Conservation (phyloP, 768 basidiomycete genomes). For the Leccinellum luteum region DNA sequence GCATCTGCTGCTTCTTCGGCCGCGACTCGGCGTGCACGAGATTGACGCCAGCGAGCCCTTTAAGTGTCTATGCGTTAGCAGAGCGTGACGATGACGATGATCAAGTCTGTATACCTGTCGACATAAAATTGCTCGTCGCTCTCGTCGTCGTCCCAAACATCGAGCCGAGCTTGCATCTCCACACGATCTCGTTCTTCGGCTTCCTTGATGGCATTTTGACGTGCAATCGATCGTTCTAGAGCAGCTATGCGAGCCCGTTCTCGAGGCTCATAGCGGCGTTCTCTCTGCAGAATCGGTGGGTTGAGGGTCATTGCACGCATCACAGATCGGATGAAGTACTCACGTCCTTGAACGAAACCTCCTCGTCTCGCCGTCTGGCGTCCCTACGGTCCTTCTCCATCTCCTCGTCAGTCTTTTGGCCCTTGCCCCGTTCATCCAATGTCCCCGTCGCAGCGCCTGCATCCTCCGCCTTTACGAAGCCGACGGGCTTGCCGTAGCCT, state of each 20-base stretch:
- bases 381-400: slow-evolving; percentile 81
- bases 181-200: slow-evolving; percentile 76
- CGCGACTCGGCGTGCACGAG: slow-evolving; percentile 65
- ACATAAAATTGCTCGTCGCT: slow-evolving; percentile 92
- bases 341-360: slow-evolving; percentile 84
- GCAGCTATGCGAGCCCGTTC: slow-evolving; percentile 80
- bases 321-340: slow-evolving; percentile 31
- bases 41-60: slow-evolving; percentile 83
- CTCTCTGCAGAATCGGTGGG: slow-evolving; percentile 53
- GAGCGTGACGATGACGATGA: not conserved
- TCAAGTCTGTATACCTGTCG: slow-evolving; percentile 63
- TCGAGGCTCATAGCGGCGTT: slow-evolving; percentile 88
- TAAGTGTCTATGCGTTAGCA: not conserved
- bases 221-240: slow-evolving; percentile 71
- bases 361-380: slow-evolving; percentile 72
- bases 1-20: slow-evolving; percentile 84
- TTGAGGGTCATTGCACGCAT: not conserved
- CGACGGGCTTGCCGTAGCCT: slow-evolving; percentile 73
- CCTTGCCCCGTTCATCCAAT: slow-evolving; percentile 36
- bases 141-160: slow-evolving; percentile 91
- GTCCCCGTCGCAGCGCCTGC: slow-evolving; percentile 36
- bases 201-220: slow-evolving; percentile 69
- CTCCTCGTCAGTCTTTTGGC: slow-evolving; percentile 80
- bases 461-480: slow-evolving; percentile 76
- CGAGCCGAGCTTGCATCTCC: slow-evolving; percentile 78